phyloP scores from a whole-genome alignment of 2,329 filamentous ascomycete genomes.

The Colletotrichum echinochloae region DNA sequence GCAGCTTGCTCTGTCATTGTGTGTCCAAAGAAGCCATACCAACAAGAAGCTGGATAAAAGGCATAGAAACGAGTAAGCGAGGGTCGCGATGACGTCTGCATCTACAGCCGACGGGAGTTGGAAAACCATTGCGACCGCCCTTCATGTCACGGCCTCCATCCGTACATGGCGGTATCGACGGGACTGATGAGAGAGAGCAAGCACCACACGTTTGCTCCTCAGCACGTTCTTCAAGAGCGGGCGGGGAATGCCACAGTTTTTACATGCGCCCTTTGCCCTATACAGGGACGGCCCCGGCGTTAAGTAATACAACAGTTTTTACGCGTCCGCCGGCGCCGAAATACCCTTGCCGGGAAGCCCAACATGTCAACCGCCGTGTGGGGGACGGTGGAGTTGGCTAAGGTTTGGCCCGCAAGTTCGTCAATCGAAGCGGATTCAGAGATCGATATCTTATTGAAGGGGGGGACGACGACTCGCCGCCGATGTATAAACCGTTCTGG shows the following conservation, averaged over 20 bases:
- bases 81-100: conserved; percentile 27
- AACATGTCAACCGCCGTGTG: conserved; percentile 25
- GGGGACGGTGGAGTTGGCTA: background rate
- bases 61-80: conserved; percentile 34
- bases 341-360: background rate
- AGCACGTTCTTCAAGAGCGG: background rate
- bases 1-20: conserved; percentile 38
- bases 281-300: too few species aligned
- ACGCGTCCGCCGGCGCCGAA: background rate
- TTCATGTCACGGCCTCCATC: conserved; percentile 24
- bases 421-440: conserved; percentile 23
- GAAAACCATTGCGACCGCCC: conserved; percentile 35
- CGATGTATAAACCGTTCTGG: conserved; percentile 12
- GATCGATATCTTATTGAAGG: conserved; percentile 13
- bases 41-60: conserved; percentile 29
- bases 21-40: conserved; percentile 36
- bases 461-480: conserved; percentile 23
- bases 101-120: conserved; percentile 37
- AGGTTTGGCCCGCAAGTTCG: conserved; percentile 17
- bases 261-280: too few species aligned
- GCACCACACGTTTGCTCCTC: background rate
- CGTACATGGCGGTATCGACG: conserved; percentile 29
- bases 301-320: too few species aligned
- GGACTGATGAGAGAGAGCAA: background rate
- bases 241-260: conserved; percentile 25